phyloP scores from a whole-genome alignment of 805 yeast species.

The Lipomyces spencermartinsiae region DNA sequence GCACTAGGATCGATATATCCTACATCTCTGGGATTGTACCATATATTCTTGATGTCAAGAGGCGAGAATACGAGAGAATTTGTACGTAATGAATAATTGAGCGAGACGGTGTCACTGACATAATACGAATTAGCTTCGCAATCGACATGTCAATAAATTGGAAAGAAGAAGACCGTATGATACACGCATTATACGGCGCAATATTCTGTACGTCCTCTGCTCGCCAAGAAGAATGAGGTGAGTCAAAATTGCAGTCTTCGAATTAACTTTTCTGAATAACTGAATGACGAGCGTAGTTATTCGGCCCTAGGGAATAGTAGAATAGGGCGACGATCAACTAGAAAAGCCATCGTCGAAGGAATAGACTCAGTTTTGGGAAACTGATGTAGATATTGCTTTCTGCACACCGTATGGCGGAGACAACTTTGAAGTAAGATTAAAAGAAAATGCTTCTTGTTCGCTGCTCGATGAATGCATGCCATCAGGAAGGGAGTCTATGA shows the following conservation, averaged over 20 bases:
- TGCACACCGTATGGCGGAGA: background rate
- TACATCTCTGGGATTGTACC: constrained; percentile 6
- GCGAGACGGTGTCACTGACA: background rate
- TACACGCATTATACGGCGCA: constrained; percentile 7
- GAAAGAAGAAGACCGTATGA: constrained; percentile 11
- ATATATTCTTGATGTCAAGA: constrained; percentile 9
- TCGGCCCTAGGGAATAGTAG: background rate
- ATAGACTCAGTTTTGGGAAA: background rate
- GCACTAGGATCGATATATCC: constrained; percentile 5
- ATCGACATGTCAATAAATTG: background rate
- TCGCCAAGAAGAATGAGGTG: constrained; percentile 6
- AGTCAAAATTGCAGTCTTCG: background rate
- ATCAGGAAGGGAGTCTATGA: no score
- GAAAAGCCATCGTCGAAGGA: background rate
- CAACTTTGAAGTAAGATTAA: background rate
- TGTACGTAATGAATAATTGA: background rate
- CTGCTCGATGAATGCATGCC: no score
- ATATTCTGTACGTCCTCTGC: constrained; percentile 1
- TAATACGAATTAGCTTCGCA: background rate
- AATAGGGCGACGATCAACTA: background rate
- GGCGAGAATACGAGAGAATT: constrained; percentile 12
- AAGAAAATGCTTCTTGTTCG: no score
- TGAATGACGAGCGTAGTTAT: background rate
- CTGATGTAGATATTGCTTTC: background rate
- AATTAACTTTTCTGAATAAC: background rate